Evolutionary conservation across 2,329 filamentous ascomycete species (phyloP).

Genomic region (Cadophora sp.): DNA sequence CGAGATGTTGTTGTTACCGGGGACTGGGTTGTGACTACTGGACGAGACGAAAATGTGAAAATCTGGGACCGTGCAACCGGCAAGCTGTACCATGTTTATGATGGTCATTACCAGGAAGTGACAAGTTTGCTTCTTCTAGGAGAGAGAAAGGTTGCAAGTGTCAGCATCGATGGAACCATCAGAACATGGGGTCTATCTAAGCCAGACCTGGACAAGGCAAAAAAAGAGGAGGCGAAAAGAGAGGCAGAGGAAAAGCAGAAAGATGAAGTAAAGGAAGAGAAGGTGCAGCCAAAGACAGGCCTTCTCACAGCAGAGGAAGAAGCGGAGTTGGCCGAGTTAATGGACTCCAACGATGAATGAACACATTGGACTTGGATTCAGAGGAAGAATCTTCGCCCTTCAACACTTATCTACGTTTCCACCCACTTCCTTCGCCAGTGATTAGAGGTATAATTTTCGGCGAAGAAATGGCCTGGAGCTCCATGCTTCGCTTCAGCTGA

Average conservation of each 20-base stretch:
- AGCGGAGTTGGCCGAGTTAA: slow-evolving; percentile 86
- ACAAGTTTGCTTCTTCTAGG: slow-evolving; percentile 75
- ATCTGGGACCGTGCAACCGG: slow-evolving; percentile 83
- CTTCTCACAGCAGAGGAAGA: slow-evolving; percentile 89
- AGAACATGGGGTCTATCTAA: slow-evolving; percentile 80
- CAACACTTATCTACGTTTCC: background rate
- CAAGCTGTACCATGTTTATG: slow-evolving; percentile 74
- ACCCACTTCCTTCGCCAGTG: background rate
- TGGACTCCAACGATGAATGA: slow-evolving; percentile 73
- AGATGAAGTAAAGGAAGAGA: slow-evolving; percentile 50
- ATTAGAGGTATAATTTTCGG: background rate
- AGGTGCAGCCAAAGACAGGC: slow-evolving; percentile 54
- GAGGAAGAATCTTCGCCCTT: background rate
- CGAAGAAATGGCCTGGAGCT: background rate
- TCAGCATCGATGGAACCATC: slow-evolving; percentile 89
- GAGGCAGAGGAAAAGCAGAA: slow-evolving; percentile 55
- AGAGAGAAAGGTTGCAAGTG: slow-evolving; percentile 70
- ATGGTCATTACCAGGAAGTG: slow-evolving; percentile 92
- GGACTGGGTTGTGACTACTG: slow-evolving; percentile 84
- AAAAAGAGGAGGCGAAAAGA: slow-evolving; percentile 60
- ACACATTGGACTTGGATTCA: background rate
- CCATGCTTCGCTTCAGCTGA: background rate
- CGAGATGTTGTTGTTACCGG: slow-evolving; percentile 79
- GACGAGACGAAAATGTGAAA: slow-evolving; percentile 89
- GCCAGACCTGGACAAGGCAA: slow-evolving; percentile 62